Base-by-base conservation (phyloP, 441 rosid species). In the Pelargonium citronellum region DNA sequence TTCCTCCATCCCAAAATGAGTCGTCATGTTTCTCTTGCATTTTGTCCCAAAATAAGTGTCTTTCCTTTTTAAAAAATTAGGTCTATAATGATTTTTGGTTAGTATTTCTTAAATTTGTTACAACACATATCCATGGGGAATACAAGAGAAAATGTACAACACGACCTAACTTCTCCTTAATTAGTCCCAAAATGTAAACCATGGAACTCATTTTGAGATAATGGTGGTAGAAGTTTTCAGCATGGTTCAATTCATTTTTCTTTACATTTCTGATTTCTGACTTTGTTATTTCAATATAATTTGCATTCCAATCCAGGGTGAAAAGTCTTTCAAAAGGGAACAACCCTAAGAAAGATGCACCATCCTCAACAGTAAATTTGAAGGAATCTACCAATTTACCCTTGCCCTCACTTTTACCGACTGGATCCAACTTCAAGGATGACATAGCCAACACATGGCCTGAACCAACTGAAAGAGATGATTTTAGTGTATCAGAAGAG, bases 261-360 rank as follows among this genome's bases (percentile, higher is more conserved):
- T 51, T 51, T 51, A n/a, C 6, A 12, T 30, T 51, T 51, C 57
- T n/a, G 17, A 51, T n/a, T n/a, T n/a, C n/a, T n/a, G n/a, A n/a
- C 57, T 15, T 51, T 51, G 15, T 51, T 13, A 51, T 12, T 51
- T 15, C 15, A 12, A 51, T n/a, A 13, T n/a, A 5, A 51, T 51
- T 51, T 51, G 58, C 74, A 15, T 68, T 74, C 71, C 85, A 95
- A n/a, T n/a, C n/a, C n/a, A n/a, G 99, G 80, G 99, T 95, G 67
- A 95, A 95, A 84, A 92, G 99, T 81, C 98, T 95, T 71, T 95
- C 99, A 0, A 95, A 95, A 81, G 98, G 98, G 75, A 91, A 79
- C 72, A 85, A 82, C 69, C 80, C 96, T 63, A 95, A 88, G 87
- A 95, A 95, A 80, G 99, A 90, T 72, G 79, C 84, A 19, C 70